Percentiles rank a stretch among this genome's conserved stretches.
phyloP scores from a whole-genome alignment of 345 rosid genomes.

The Syzygium aromaticum region DNA sequence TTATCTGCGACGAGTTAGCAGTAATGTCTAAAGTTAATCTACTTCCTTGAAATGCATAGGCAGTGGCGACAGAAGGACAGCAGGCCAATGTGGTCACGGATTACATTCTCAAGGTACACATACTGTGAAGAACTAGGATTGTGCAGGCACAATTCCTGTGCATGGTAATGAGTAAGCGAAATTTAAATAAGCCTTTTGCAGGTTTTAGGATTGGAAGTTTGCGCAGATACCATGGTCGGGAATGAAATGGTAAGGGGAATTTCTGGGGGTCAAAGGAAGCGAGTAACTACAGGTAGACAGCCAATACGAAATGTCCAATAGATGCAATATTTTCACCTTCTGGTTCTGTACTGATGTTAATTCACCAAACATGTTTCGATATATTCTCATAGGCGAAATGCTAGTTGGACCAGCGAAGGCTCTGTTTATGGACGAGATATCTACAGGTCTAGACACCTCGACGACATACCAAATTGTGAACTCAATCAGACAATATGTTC shows the following conservation, averaged over 20 bases:
- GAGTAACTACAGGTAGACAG: constrained; percentile 62
- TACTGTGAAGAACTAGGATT: background rate
- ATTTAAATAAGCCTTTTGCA: constrained; percentile 13
- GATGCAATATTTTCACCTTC: background rate
- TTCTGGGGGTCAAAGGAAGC: constrained; percentile 81
- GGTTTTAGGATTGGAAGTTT: constrained; percentile 63
- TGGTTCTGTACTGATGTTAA: background rate
- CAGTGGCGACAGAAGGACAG: constrained; percentile 34
- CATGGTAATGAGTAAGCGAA: too few relatives aligned
- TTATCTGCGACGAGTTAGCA: background rate
- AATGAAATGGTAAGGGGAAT: constrained; percentile 70
- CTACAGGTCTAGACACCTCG: constrained; percentile 38
- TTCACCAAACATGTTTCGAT: background rate
- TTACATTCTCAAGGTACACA: constrained; percentile 37
- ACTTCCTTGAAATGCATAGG: constrained; percentile 14
- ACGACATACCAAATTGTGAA: constrained; percentile 34
- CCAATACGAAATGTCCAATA: background rate
- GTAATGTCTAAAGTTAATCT: background rate
- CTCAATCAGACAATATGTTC: constrained; percentile 20
- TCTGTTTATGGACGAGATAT: constrained; percentile 35
- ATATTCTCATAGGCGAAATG: constrained; percentile 24
- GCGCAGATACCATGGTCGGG: constrained; percentile 68
- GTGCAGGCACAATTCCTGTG: background rate
- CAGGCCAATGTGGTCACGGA: constrained; percentile 39
- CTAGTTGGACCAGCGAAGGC: constrained; percentile 33